Evolutionary conservation across 2,329 filamentous ascomycete genomes (phyloP).

Genomic region (Neophaeococcomyces mojaviensis): DNA sequence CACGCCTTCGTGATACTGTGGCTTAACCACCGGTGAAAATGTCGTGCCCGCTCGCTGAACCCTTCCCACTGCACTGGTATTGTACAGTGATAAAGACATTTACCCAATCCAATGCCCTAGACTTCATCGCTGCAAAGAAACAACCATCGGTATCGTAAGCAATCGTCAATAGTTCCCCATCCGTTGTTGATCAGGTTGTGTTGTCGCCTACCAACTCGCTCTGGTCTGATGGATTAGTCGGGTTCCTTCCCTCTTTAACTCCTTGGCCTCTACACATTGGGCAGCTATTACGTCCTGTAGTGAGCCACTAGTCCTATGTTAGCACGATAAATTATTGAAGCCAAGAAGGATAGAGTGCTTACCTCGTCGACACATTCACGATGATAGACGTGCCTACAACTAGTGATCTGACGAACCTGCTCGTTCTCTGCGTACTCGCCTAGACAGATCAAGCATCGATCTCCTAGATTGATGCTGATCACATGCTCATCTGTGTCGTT

Average conservation of each 20-base stretch:
- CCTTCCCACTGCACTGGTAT: too few relatives aligned
- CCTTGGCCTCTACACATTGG: conserved; percentile 54
- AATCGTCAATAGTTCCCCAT: too few relatives aligned
- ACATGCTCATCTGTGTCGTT: conserved; percentile 30
- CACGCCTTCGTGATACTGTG: too few relatives aligned
- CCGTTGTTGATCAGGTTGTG: too few relatives aligned
- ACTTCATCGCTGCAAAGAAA: too few relatives aligned
- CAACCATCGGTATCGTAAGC: too few relatives aligned
- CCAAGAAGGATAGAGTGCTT: conserved; percentile 24
- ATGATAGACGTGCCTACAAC: conserved; percentile 61
- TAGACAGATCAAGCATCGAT: conserved; percentile 60
- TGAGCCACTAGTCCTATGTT: conserved; percentile 51
- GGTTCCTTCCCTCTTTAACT: conserved; percentile 38
- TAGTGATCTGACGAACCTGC: conserved; percentile 52
- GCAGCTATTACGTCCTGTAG: conserved; percentile 58
- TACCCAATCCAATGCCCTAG: too few relatives aligned
- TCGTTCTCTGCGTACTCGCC: conserved; percentile 58
- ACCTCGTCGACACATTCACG: conserved; percentile 64
- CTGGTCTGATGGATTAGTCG: neutral
- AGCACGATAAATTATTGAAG: conserved; percentile 22
- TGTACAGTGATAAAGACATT: too few relatives aligned
- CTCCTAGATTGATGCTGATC: conserved; percentile 32
- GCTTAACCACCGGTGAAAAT: too few relatives aligned
- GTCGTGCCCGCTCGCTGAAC: too few relatives aligned
- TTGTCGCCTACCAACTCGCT: too few relatives aligned